Percentiles rank a stretch among this genome's conserved stretches.
phyloP scores from a whole-genome alignment of 305 asterid species.

The Fraxinus nigra region DNA sequence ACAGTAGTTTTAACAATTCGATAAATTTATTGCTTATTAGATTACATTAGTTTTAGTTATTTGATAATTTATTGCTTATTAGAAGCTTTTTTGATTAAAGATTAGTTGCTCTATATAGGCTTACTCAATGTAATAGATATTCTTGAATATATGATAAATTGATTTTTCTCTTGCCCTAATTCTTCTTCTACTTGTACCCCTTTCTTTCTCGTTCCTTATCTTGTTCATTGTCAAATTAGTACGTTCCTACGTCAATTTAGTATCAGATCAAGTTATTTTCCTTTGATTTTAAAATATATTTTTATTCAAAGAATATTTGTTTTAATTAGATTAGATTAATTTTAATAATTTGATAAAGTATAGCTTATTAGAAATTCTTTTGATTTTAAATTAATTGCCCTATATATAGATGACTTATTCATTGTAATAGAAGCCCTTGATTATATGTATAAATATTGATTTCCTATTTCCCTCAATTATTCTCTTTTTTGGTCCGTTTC shows the following conservation, averaged over 20 bases:
- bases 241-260: not conserved
- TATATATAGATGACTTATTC: not conserved
- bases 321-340: not conserved
- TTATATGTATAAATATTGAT: not conserved
- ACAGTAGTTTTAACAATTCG: too few species aligned
- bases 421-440: not conserved
- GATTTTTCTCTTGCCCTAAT: not conserved
- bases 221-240: not conserved
- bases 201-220: not conserved
- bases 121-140: not conserved
- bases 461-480: not conserved
- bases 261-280: not conserved
- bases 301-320: not conserved
- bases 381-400: not conserved
- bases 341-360: too few species aligned
- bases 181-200: not conserved
- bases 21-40: too few species aligned
- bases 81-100: not conserved
- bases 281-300: not conserved
- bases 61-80: not conserved
- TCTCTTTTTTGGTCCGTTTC: not conserved
- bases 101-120: not conserved
- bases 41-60: too few species aligned
- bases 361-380: not conserved
- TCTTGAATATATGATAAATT: not conserved